Conservation (phyloP, 768 basidiomycete species). For the Pulveroboletus sp. region DNA sequence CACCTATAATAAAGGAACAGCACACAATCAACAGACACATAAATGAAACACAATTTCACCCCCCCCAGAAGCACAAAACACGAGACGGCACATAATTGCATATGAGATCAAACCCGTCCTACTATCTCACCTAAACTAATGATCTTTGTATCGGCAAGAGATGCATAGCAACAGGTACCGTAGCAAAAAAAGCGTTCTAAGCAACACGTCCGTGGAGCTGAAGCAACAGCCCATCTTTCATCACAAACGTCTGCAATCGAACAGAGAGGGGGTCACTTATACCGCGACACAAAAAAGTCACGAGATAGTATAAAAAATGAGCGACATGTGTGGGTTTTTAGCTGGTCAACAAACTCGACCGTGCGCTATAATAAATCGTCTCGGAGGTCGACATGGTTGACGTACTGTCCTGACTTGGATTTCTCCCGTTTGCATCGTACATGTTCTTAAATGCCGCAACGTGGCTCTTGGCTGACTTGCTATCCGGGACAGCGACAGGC, state of each 20-base stretch:
- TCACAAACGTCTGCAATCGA: conserved; percentile 1
- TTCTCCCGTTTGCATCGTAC: conserved; percentile 3
- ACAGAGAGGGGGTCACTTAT: neutral
- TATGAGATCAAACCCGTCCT: neutral
- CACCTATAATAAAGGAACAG: too few relatives aligned
- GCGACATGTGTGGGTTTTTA: neutral
- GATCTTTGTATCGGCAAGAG: neutral
- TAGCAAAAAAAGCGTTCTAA: neutral
- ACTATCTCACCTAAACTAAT: neutral
- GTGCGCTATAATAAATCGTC: conserved; percentile 29
- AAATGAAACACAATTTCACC: too few relatives aligned
- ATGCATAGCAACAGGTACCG: conserved; percentile 3
- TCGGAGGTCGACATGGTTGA: conserved; percentile 20
- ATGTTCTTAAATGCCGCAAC: conserved; percentile 8
- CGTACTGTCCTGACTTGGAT: conserved; percentile 27
- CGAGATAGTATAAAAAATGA: neutral
- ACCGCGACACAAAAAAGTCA: neutral
- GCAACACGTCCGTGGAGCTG: neutral
- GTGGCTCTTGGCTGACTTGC: conserved; percentile 9
- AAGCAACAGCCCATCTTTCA: neutral
- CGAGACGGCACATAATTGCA: neutral
- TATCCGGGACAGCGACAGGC: neutral
- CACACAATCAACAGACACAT: too few relatives aligned
- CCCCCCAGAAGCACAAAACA: neutral
- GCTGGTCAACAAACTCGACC: conserved; percentile 20